Percentiles rank a stretch among this genome's conserved stretches.
phyloP scores from a whole-genome alignment of 176 grass and related monocot species.

The Pharus latifolius region DNA sequence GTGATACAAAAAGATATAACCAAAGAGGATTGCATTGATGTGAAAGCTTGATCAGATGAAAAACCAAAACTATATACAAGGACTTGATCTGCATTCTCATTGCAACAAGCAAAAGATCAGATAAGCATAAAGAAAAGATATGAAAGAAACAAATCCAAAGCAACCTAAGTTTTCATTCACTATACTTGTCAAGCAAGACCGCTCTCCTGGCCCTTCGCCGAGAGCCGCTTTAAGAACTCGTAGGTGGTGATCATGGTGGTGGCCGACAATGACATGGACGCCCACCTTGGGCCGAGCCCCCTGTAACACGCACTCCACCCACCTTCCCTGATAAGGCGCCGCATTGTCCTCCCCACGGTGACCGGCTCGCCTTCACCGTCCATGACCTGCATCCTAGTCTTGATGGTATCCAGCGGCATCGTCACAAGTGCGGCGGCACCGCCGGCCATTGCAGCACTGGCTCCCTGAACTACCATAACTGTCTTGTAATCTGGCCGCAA shows the following conservation, averaged over 20 bases:
- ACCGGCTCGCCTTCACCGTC: slow-evolving; percentile 26
- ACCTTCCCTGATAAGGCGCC: slow-evolving; percentile 52
- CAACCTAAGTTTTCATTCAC: slow-evolving; percentile 21
- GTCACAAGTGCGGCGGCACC: slow-evolving; percentile 51
- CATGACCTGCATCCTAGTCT: slow-evolving; percentile 92
- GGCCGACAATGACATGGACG: slow-evolving; percentile 72
- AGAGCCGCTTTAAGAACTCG: slow-evolving; percentile 79
- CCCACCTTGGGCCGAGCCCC: slow-evolving; percentile 78
- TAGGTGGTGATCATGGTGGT: slow-evolving; percentile 87
- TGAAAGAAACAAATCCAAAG: slow-evolving; percentile 24
- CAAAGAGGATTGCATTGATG: background rate
- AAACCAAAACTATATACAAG: slow-evolving; percentile 32
- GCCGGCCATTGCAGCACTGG: slow-evolving; percentile 54
- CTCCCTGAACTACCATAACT: slow-evolving; percentile 60
- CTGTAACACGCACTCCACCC: slow-evolving; percentile 64
- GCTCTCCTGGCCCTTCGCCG: slow-evolving; percentile 41
- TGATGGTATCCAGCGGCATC: slow-evolving; percentile 82
- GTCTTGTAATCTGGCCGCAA: slow-evolving; percentile 54
- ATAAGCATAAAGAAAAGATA: slow-evolving; percentile 24
- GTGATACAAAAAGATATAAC: background rate
- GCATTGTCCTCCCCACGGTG: slow-evolving; percentile 40
- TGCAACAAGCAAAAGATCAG: slow-evolving; percentile 10
- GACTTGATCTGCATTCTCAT: slow-evolving; percentile 22
- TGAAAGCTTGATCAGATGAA: slow-evolving; percentile 1
- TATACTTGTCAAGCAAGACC: slow-evolving; percentile 22